Evolutionary conservation across 2,329 filamentous ascomycete genomes (phyloP), one percentile per base, ranked within the genome.

Genomic region (Bipolaris zeicola): DNA sequence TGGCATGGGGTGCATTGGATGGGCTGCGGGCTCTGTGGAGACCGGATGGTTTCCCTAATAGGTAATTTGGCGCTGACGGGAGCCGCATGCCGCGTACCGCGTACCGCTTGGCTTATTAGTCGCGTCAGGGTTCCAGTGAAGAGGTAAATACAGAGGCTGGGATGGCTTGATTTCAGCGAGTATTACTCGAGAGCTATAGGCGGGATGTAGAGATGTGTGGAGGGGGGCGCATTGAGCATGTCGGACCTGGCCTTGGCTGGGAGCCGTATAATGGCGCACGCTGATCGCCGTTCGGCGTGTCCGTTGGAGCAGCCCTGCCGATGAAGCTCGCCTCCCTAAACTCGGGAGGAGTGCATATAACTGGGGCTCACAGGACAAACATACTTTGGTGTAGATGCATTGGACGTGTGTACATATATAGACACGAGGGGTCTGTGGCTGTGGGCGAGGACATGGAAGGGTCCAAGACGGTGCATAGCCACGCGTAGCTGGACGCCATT

Each of bases 221-320:
- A 50, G 49, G 36, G 16, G 31, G 20, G 28, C 28, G 10, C 11
- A 33, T 14, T 8, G 50, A 45, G 44, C 61, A 66, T 57, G 62
- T 67, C 41, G 56, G 52, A 62, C 54, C 46, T 46, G 55, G 50
- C 41, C 48, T 50, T 44, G 55, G 52, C 13, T 43, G 52, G 31
- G 24, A 51, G 31, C 38, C 42, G 46, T 24, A 34, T 28, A 28
- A 41, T 41, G 57, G 57, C 57, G 52, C 24, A 45, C 33, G 46
- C 39, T 48, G 59, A 63, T 60, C 47, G 58, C 52, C 56, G 56
- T 58, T 58, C 49, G 60, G 58, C 58, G 55, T 63, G 58, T 60
- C 52, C 36, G 33, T 59, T 63, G 49, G 55, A 61, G 58, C 62
- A 65, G 64, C 28, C 36, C 57, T 65, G 50, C 53, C 52, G 55